Evolutionary conservation across 306 rosid genomes (phyloP), one percentile per base, ranked within the genome.

Genomic region (Pueraria montana): DNA sequence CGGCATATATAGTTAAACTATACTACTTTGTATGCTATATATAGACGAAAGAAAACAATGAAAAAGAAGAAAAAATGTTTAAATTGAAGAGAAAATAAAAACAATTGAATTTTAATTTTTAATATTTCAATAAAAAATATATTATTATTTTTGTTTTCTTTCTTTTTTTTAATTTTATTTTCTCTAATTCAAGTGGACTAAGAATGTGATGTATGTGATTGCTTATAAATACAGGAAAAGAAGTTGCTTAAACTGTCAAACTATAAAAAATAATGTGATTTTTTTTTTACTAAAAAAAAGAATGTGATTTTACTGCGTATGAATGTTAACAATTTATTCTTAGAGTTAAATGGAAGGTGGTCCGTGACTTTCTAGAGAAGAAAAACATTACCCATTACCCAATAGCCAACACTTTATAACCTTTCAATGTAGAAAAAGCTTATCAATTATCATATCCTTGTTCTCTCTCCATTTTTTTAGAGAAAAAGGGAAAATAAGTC

Each of bases 291-390:
- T n/a, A n/a, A n/a, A n/a, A n/a, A n/a, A n/a, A 59, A 24, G 1
- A 61, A 24, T 1, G 7, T 21, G 10, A 16, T 4, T 42, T 12
- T 12, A 45, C 23, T 46, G 50, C 46, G 40, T 49, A n/a, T 50
- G 48, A 63, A 45, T 46, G 23, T 45, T 45, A 69, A 43, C 40
- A 23, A 79, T 59, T 26, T 81, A 58, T 81, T 62, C 68, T 73
- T 73, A 73, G 75, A 23, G 66, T 49, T 16, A 66, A 50, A 38
- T 73, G 21, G 40, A 34, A 34, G 40, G 40, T 34, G 40, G 40
- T 34, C 40, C 40, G 8, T 34, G 66, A 82, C 81, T 65, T 75
- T 43, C 2, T 6, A 8, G 36, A 40, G 24, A 17, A 48, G 43
- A 26, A 13, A 76, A 52, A 53, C 66, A 61, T 26, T 26, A 3